phyloP scores from a whole-genome alignment of 2,329 filamentous ascomycete genomes.

The Sporothrix euskadiensis region DNA sequence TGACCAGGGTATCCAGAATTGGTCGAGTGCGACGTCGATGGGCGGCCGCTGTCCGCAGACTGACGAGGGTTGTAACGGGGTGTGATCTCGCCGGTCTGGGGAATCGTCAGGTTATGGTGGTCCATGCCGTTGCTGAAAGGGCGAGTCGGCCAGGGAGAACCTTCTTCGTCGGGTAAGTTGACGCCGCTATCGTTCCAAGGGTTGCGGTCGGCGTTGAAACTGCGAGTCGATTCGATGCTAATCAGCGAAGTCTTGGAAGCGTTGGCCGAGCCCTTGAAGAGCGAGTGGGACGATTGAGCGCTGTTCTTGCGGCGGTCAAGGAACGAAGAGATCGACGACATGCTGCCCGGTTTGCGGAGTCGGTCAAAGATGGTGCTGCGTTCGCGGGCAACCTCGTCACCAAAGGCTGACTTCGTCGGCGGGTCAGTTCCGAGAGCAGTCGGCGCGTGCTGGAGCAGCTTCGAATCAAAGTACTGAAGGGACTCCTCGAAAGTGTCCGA shows the following conservation, averaged over 20 bases:
- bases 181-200: slow-evolving; percentile 98
- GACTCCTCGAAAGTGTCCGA: slow-evolving; percentile 98
- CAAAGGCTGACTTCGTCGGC: slow-evolving; percentile 81
- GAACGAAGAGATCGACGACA: slow-evolving; percentile 94
- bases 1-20: slow-evolving; percentile 95
- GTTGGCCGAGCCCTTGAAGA: slow-evolving; percentile 91
- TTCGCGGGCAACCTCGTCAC: slow-evolving; percentile 76
- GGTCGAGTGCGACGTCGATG: slow-evolving; percentile 92
- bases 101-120: slow-evolving; percentile 62
- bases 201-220: slow-evolving; percentile 86
- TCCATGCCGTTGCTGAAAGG: slow-evolving; percentile 66
- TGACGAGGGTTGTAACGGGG: slow-evolving; percentile 80
- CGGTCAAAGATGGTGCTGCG: slow-evolving; percentile 85
- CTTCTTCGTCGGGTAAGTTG: slow-evolving; percentile 87
- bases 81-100: slow-evolving; percentile 77
- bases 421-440: slow-evolving; percentile 80
- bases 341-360: slow-evolving; percentile 90
- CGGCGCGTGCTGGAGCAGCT: slow-evolving; percentile 89
- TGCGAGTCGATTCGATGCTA: slow-evolving; percentile 92
- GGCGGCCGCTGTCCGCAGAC: slow-evolving; percentile 87
- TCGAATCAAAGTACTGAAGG: slow-evolving; percentile 94
- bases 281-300: slow-evolving; percentile 74
- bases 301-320: slow-evolving; percentile 94
- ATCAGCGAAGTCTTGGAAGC: slow-evolving; percentile 94
- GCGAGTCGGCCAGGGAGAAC: slow-evolving; percentile 60